Evolutionary conservation across 306 rosid species (phyloP), one percentile per base, ranked within the genome.

Genomic region (Mimosa pudica): DNA sequence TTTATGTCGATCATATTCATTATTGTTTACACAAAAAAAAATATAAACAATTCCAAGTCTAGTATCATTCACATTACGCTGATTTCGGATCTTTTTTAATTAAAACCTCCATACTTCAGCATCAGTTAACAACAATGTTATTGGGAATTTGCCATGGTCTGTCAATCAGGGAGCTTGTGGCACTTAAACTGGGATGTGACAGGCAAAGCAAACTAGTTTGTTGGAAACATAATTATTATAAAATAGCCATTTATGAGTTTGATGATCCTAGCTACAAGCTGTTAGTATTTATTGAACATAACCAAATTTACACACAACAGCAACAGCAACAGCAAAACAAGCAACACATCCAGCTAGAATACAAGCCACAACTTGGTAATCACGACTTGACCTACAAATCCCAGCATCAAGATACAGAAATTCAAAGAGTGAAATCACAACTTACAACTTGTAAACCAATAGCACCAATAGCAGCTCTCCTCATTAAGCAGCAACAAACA

Each of bases 381-480:
- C 35, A 18, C 44, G 67, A 4, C 4, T 45, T 10, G 73, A 45
- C 36, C 55, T 10, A 10, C 55, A 69, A 44, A n/a, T 10, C 55
- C 9, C 14, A 45, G 36, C 10, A 18, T 20, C 36, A 66, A 66
- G 61, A 75, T 68, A 69, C 67, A 57, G 64, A 73, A 70, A 77
- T 20, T 48, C 49, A 42, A 68, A 68, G 76, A 52, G 16, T 20
- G 73, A 57, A 7, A 57, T 57, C 20, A 18, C 77, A 10, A 62
- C 79, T 73, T 49, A 18, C 77, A 10, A 62, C 79, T 73, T 49
- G 65, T 54, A 51, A 41, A 54, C 72, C 73, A 51, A 49, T 30
- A n/a, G 3, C 45, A 54, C 72, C 73, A 51, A 49, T 30, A n/a
- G 3, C 45, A 58, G 82, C 32, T 6, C 58, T 52, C 60, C 30